Evolutionary conservation across 768 basidiomycete species (phyloP), one percentile per base, ranked within the genome.

Genomic region (Sporobolomyces roseus): DNA sequence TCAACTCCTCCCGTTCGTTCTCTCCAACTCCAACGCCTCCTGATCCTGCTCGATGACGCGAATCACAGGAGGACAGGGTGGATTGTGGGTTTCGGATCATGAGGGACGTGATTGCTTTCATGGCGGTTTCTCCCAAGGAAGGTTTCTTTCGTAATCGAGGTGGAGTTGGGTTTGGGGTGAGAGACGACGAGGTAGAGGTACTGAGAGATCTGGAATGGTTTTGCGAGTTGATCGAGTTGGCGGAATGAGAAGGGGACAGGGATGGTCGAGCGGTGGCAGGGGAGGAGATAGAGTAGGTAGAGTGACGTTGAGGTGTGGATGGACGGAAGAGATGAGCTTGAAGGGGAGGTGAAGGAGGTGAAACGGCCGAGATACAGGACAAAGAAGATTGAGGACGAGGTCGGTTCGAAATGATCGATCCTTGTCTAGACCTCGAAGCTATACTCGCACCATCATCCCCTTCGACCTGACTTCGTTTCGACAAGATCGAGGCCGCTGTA

Each of bases 1-100:
- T 52, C 38, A 63, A 23, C 30, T 63, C 62, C 19, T 63, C 62
- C n/a, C 16, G 21, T 23, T n/a, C 61, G 29, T 63, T 43, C 27
- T 59, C 27, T 41, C 56, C n/a, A 41, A 30, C 14, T 43, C 43
- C 43, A 32, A 29, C 36, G 56, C 7, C 13, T 60, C 30, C 41
- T 21, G 12, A 10, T 41, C 56, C 25, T 51, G 8, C 50, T 51
- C 50, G n/a, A n/a, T n/a, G n/a, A n/a, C n/a, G n/a, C n/a, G n/a
- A n/a, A n/a, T n/a, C n/a, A n/a, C n/a, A n/a, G n/a, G n/a, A n/a
- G n/a, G n/a, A n/a, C n/a, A n/a, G n/a, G n/a, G n/a, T n/a, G n/a
- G n/a, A n/a, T n/a, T n/a, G n/a, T n/a, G n/a, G n/a, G n/a, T n/a
- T n/a, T n/a, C n/a, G n/a, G n/a, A n/a, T n/a, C n/a, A n/a, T n/a